These are phyloP conservation scores for Rosa multiflora DNA, from an alignment of 306 rosid genomes.

Conservation along the genomic window DNA sequence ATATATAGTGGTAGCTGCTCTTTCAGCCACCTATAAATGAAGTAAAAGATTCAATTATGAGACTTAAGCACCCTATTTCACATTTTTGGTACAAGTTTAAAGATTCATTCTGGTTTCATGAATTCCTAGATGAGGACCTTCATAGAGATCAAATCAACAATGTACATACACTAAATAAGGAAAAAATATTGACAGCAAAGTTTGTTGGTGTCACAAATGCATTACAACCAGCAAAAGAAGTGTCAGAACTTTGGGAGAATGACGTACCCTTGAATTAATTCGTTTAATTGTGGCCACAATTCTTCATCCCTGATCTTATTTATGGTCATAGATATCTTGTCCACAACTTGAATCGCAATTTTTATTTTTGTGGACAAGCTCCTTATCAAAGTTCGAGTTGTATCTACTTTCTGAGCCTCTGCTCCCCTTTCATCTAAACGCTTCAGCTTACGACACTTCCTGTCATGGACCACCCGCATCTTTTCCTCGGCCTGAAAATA, in stretches of 20 bases:
- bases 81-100: neutral
- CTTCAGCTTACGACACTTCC: slow-evolving; percentile 72
- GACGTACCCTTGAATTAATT: slow-evolving; percentile 83
- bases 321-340: slow-evolving; percentile 82
- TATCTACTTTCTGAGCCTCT: slow-evolving; percentile 68
- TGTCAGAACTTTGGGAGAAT: neutral
- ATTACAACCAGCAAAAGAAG: slow-evolving; percentile 14
- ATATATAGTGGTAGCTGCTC: neutral
- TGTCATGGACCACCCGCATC: slow-evolving; percentile 85
- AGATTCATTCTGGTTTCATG: neutral
- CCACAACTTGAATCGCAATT: slow-evolving; percentile 95
- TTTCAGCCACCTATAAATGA: neutral
- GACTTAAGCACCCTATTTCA: neutral
- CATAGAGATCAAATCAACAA: neutral
- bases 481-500: slow-evolving; percentile 83
- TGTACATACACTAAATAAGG: neutral
- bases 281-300: slow-evolving; percentile 85
- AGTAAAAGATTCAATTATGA: neutral
- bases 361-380: slow-evolving; percentile 81
- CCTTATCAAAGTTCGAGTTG: slow-evolving; percentile 62
- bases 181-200: neutral
- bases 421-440: slow-evolving; percentile 83
- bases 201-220: slow-evolving; percentile 16
- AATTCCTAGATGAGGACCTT: neutral
- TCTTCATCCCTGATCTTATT: slow-evolving; percentile 92